phyloP scores from a whole-genome alignment of 2,329 filamentous ascomycete species.

The Rhynchosporium agropyri region DNA sequence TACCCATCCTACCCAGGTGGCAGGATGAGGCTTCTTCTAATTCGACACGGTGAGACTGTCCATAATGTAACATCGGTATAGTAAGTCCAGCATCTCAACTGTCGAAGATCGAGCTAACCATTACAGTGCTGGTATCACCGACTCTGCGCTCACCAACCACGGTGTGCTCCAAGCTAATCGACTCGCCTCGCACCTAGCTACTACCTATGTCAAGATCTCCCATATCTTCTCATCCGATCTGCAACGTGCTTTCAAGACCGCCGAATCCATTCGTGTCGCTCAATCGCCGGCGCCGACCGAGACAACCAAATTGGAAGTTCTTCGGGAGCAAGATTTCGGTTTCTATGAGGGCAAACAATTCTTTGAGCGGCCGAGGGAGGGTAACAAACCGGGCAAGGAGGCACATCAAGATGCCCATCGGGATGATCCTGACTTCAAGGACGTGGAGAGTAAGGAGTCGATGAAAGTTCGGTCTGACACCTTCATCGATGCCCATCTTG shows the following conservation, averaged over 20 bases:
- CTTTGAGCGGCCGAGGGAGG: constrained; percentile 45
- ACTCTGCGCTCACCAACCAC: constrained; percentile 80
- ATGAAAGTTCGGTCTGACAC: constrained; percentile 65
- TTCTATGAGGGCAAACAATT: constrained; percentile 68
- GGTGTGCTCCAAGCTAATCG: constrained; percentile 77
- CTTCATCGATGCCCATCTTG: constrained; percentile 68
- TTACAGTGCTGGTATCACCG: constrained; percentile 73
- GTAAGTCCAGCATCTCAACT: constrained; percentile 49
- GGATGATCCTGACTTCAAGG: constrained; percentile 49
- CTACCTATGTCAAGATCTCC: constrained; percentile 63
- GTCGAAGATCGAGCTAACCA: constrained; percentile 23
- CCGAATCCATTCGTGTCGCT: constrained; percentile 63
- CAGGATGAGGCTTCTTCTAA: constrained; percentile 69
- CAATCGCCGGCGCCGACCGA: constrained; percentile 44
- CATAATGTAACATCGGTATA: constrained; percentile 82
- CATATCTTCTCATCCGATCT: constrained; percentile 80
- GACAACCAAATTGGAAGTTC: constrained; percentile 43
- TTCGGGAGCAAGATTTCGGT: constrained; percentile 77
- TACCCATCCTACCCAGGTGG: constrained; percentile 33
- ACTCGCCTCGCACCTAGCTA: constrained; percentile 68
- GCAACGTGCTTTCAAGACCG: constrained; percentile 72
- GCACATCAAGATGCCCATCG: constrained; percentile 45
- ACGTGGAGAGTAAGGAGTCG: constrained; percentile 68
- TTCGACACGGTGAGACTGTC: constrained; percentile 88
- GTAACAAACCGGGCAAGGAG: constrained; percentile 43